These are phyloP conservation scores for Auricularia sp. DNA, from an alignment of 768 basidiomycete genomes.

Conservation along the genomic window DNA sequence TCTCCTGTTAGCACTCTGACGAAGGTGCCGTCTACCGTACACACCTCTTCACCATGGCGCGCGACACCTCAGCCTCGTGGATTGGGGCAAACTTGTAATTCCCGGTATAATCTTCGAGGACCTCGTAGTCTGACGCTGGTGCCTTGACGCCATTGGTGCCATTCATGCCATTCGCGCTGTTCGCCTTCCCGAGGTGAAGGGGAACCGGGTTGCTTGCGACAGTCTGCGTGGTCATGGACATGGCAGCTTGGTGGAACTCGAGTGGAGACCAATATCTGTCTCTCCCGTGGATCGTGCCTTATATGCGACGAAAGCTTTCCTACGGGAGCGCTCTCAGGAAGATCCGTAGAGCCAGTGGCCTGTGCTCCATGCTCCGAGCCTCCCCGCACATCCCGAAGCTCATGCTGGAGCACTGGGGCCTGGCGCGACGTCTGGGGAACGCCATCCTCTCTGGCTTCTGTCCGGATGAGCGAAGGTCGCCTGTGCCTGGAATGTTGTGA, in stretches of 20 bases:
- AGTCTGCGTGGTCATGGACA: background rate
- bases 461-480: no score
- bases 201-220: background rate
- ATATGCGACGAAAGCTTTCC: no score
- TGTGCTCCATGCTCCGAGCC: no score
- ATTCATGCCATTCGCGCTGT: background rate
- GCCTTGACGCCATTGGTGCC: background rate
- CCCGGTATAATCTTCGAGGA: slow-evolving; percentile 49
- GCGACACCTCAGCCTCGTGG: slow-evolving; percentile 56
- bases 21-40: background rate
- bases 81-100: slow-evolving; percentile 63
- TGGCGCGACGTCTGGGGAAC: no score
- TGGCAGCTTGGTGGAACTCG: background rate
- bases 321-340: no score
- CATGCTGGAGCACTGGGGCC: no score
- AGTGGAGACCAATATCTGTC: no score
- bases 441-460: no score
- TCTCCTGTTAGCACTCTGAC: background rate
- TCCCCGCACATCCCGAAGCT: no score
- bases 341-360: no score
- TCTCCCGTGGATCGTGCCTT: no score
- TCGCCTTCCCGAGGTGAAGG: background rate
- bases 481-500: no score
- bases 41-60: slow-evolving; percentile 70
- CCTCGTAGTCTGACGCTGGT: slow-evolving; percentile 19